Base-by-base conservation (phyloP, 345 rosid species). In the Brassica cretica region DNA sequence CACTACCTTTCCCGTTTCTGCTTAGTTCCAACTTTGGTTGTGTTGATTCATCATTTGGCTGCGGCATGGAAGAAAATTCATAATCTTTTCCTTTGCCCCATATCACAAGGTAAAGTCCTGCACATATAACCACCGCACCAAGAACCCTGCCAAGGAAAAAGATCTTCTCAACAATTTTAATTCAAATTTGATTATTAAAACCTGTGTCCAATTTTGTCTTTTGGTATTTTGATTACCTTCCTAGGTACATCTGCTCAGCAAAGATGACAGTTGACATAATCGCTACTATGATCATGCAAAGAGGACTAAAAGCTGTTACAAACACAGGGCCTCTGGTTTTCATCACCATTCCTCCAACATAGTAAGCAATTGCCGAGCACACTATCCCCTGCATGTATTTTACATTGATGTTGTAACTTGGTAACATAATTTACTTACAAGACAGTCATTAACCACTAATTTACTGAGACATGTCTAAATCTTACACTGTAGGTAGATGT, bases 51-150 rank as follows among this genome's bases (percentile, higher is more conserved):
- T 77, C 82, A 46, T 61, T 2, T 6, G 24, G 46, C 1, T 2
- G 35, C 18, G 16, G 24, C 16, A 72, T 62, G 7, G 85, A 29
- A 33, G 77, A 16, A 29, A 80, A 71, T 33, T 76, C 1, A 60
- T 89, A 59, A 78, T 94, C 98, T 77, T 92, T 90, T 78, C 86
- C 72, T 81, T 92, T 94, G 3, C 97, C 96, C 97, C 98, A 94
- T 5, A 92, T 83, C 16, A 94, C 96, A 27, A 90, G 86, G 80
- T 88, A 92, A 25, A 94, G 66, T 24, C 98, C 98, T 65, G 76
- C 93, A 53, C 90, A 90, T 70, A 92, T 88, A 81, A 92, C 78
- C 27, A 75, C 37, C 2, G 97, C 98, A 11, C 98, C 98, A 35
- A 90, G 79, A 41, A 89, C 85, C 93, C 99, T 94, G 82, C 67